A percentile compares a stretch with the other conserved stretches of the same genome.
phyloP scores from a whole-genome alignment of 768 basidiomycete species.

The Russula brevipes region DNA sequence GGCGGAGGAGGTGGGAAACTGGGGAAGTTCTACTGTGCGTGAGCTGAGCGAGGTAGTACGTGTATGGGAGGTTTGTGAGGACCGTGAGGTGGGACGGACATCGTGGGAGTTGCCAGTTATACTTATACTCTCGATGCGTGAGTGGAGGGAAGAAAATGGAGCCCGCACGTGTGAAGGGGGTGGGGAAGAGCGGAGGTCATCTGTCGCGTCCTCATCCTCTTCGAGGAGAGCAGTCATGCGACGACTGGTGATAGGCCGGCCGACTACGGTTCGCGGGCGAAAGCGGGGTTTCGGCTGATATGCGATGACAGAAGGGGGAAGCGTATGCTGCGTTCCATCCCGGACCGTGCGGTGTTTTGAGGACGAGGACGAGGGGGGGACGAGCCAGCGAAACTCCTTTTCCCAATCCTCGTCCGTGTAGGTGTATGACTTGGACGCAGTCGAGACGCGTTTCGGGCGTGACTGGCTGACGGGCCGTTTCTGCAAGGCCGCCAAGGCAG shows the following conservation, averaged over 20 bases:
- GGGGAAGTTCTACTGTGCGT: conserved; percentile 33
- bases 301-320: not conserved
- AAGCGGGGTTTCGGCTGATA: conserved; percentile 17
- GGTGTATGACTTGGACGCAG: conserved; percentile 26
- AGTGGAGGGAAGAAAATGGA: conserved; percentile 24
- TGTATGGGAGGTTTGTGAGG: conserved; percentile 21
- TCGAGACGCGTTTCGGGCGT: conserved; percentile 6
- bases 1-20: conserved; percentile 27
- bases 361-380: conserved; percentile 31
- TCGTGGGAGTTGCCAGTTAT: conserved; percentile 10
- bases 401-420: conserved; percentile 61
- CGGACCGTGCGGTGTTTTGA: conserved; percentile 18
- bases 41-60: conserved; percentile 14
- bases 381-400: conserved; percentile 63
- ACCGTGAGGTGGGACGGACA: conserved; percentile 4
- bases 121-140: conserved; percentile 1
- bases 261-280: conserved; percentile 23
- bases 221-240: conserved; percentile 39
- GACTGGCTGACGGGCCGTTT: conserved; percentile 5
- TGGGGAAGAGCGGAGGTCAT: conserved; percentile 14
- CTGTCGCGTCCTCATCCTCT: conserved; percentile 36
- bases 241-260: conserved; percentile 26
- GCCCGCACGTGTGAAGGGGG: conserved; percentile 17
- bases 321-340: conserved; percentile 2
- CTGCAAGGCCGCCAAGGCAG: not conserved